A percentile compares a stretch with the other conserved stretches of the same genome.
Evolutionary conservation across 805 yeast species (phyloP).

Genomic region (Myxozyma neotropica): DNA sequence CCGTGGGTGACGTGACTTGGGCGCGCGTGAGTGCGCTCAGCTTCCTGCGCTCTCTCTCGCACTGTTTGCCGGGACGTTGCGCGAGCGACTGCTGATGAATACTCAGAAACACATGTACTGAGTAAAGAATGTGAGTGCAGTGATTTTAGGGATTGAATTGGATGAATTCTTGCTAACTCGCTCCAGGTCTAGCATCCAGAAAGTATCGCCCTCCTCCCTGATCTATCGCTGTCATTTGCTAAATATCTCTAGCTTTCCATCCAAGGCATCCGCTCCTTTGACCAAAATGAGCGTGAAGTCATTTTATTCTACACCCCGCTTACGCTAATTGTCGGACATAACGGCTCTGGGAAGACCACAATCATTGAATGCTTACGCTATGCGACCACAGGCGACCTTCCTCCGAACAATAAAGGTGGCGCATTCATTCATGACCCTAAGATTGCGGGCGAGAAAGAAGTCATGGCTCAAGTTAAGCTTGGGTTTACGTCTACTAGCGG

Average conservation of each 20-base stretch:
- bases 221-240: neutral
- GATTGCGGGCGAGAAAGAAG: slow-evolving; percentile 61
- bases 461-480: slow-evolving; percentile 85
- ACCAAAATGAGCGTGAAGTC: slow-evolving; percentile 78
- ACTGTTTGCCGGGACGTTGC: too few species aligned
- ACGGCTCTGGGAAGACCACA: slow-evolving; percentile 96
- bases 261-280: slow-evolving; percentile 89
- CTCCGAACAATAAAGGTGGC: slow-evolving; percentile 95
- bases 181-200: slow-evolving; percentile 26
- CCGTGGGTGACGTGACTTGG: neutral
- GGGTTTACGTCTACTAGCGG: slow-evolving; percentile 78
- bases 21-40: neutral
- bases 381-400: slow-evolving; percentile 93
- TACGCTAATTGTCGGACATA: slow-evolving; percentile 91
- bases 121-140: too few species aligned
- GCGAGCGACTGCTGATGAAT: too few species aligned
- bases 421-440: slow-evolving; percentile 92
- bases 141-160: too few species aligned
- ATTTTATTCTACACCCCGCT: slow-evolving; percentile 88
- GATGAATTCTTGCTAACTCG: neutral
- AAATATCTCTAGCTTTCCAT: slow-evolving; percentile 55
- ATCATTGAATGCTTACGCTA: slow-evolving; percentile 91
- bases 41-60: too few species aligned
- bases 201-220: neutral
- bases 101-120: too few species aligned